These are phyloP conservation scores for Neonectria punicea DNA, from an alignment of 2,329 filamentous ascomycete species.

Conservation along the genomic window DNA sequence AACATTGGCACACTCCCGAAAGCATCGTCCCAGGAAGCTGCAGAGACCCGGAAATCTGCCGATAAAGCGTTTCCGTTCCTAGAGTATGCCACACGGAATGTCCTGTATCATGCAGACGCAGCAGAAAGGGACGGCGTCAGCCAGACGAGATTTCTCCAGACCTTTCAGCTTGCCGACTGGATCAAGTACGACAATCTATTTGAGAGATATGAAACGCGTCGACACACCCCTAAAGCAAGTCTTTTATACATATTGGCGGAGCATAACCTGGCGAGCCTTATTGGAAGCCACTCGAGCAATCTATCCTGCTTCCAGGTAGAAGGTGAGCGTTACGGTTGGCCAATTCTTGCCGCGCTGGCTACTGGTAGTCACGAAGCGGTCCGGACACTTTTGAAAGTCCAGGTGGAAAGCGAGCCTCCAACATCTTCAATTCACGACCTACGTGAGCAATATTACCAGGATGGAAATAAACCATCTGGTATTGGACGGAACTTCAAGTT, in stretches of 20 bases:
- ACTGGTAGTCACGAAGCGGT: neutral
- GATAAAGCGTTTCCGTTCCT: constrained; percentile 21
- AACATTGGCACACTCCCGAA: neutral
- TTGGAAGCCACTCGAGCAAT: neutral
- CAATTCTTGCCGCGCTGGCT: constrained; percentile 30
- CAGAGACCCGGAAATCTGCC: neutral
- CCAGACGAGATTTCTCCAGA: neutral
- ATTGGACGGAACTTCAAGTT: constrained; percentile 12
- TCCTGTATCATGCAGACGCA: constrained; percentile 25
- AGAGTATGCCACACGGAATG: constrained; percentile 19
- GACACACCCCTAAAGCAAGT: neutral
- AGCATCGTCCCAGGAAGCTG: neutral
- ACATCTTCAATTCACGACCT: neutral
- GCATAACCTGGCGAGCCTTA: neutral
- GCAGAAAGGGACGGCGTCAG: neutral
- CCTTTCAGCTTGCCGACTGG: neutral
- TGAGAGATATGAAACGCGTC: neutral
- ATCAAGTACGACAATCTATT: neutral
- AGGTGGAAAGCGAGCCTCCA: neutral
- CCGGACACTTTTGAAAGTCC: neutral
- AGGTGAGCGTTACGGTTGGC: constrained; percentile 14
- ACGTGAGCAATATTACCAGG: neutral
- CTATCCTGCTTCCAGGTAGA: rapidly evolving
- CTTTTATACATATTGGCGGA: constrained; percentile 31
- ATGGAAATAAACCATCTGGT: neutral